A percentile compares a stretch with the other conserved stretches of the same genome.
phyloP scores from a whole-genome alignment of 352 stramenopile genomes.

The Globisporangium abappressorium region DNA sequence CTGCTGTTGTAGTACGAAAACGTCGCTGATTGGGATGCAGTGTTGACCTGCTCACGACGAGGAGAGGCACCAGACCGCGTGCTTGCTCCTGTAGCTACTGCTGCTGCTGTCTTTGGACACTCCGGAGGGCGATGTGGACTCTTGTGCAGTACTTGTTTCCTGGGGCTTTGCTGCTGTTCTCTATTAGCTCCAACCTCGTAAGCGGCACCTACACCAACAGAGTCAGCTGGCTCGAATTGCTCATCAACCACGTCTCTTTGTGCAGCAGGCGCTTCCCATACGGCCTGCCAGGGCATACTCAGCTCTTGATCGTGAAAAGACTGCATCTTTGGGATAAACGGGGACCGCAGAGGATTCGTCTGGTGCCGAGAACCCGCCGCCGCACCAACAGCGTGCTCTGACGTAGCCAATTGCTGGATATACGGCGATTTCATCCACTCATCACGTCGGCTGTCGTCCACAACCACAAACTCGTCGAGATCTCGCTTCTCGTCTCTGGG shows the following conservation, averaged over 20 bases:
- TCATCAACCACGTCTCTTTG: background rate
- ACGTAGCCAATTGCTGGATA: slow-evolving; percentile 17
- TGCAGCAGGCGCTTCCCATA: slow-evolving; percentile 17
- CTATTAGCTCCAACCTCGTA: background rate
- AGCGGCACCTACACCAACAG: background rate
- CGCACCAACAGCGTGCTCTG: slow-evolving; percentile 5
- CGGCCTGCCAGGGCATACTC: slow-evolving; percentile 24
- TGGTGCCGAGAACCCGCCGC: background rate
- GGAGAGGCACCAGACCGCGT: background rate
- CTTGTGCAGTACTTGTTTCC: background rate
- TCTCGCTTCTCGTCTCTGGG: slow-evolving; percentile 4
- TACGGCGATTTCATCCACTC: slow-evolving; percentile 46
- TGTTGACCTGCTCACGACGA: background rate
- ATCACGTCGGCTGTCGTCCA: slow-evolving; percentile 21
- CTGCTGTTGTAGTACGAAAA: slow-evolving; percentile 10
- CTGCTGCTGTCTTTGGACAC: slow-evolving; percentile 9
- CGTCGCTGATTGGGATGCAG: slow-evolving; percentile 10
- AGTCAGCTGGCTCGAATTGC: background rate
- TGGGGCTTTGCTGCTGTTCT: background rate
- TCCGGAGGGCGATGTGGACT: slow-evolving; percentile 4
- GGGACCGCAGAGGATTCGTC: slow-evolving; percentile 7
- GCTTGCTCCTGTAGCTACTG: background rate
- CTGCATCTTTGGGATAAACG: slow-evolving; percentile 18
- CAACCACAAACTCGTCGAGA: slow-evolving; percentile 16
- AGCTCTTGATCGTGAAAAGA: slow-evolving; percentile 17